A percentile compares a stretch with the other conserved stretches of the same genome.
Evolutionary conservation across 2,329 filamentous ascomycete genomes (phyloP).

Genomic region (Calonectria hawksworthii): DNA sequence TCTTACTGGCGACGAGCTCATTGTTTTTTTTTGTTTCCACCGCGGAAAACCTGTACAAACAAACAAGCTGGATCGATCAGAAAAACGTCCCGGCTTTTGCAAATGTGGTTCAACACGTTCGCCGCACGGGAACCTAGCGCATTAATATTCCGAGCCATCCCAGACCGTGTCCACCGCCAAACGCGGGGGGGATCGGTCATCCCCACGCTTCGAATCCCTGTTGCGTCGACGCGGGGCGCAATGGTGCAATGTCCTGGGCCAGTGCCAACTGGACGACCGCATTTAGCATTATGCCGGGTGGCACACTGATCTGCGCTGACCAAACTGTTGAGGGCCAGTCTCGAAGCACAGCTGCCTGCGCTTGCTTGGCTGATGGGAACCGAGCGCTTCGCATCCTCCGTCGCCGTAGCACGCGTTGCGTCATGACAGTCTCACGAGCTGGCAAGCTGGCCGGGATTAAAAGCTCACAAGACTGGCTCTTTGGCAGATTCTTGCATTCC

Average conservation of each 20-base stretch:
- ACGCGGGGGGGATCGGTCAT: constrained; percentile 15
- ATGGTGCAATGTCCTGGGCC: constrained; percentile 40
- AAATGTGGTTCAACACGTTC: background rate
- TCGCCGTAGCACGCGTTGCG: background rate
- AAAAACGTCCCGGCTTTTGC: background rate
- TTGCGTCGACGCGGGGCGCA: constrained; percentile 40
- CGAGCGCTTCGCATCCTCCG: background rate
- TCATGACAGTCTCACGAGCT: constrained; percentile 3
- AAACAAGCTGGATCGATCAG: background rate
- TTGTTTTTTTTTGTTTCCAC: no score
- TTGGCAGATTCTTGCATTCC: background rate
- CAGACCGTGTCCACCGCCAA: background rate
- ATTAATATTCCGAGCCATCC: constrained; percentile 16
- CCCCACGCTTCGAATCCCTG: constrained; percentile 1
- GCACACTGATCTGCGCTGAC: constrained; percentile 32
- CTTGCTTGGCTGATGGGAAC: background rate
- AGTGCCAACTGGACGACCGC: constrained; percentile 26
- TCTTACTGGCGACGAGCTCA: background rate
- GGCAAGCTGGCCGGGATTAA: background rate
- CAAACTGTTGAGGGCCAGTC: constrained; percentile 2
- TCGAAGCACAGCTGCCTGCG: background rate
- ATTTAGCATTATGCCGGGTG: constrained; percentile 16
- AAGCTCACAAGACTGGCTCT: background rate
- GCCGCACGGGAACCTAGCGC: constrained; percentile 3
- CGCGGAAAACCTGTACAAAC: no score